Percentiles rank a stretch among this genome's conserved stretches.
phyloP scores from a whole-genome alignment of 2,329 filamentous ascomycete genomes.

The Biscogniauxia mediterranea region DNA sequence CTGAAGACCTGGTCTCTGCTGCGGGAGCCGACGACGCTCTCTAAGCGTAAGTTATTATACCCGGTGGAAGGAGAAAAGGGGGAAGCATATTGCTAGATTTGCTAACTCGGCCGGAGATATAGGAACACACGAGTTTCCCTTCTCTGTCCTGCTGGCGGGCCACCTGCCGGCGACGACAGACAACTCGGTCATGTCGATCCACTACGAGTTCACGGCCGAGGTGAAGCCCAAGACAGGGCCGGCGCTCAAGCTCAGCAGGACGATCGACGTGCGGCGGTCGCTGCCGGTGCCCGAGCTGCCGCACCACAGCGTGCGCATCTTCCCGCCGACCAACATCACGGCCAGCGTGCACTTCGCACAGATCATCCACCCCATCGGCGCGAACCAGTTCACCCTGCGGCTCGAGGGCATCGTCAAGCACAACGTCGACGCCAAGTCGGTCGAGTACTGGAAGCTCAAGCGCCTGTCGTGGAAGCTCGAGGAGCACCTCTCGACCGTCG shows the following conservation, averaged over 20 bases:
- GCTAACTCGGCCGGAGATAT: slow-evolving; percentile 30
- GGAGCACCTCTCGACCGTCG: slow-evolving; percentile 77
- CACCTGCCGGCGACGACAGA: slow-evolving; percentile 83
- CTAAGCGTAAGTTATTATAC: slow-evolving; percentile 45
- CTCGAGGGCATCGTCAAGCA: slow-evolving; percentile 80
- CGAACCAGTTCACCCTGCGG: slow-evolving; percentile 74
- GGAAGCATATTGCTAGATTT: not conserved
- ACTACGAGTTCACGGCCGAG: slow-evolving; percentile 75
- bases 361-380: slow-evolving; percentile 81
- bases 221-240: slow-evolving; percentile 59
- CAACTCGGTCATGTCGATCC: slow-evolving; percentile 67
- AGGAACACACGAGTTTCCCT: slow-evolving; percentile 77
- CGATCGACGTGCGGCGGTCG: slow-evolving; percentile 74
- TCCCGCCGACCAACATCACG: slow-evolving; percentile 92
- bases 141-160: slow-evolving; percentile 82
- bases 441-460: slow-evolving; percentile 81
- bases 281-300: slow-evolving; percentile 72
- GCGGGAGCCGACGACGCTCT: slow-evolving; percentile 50
- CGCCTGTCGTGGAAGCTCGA: slow-evolving; percentile 93
- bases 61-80: slow-evolving; percentile 2
- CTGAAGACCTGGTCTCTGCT: slow-evolving; percentile 80
- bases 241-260: slow-evolving; percentile 61
- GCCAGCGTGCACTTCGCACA: slow-evolving; percentile 79
- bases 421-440: slow-evolving; percentile 67
- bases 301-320: slow-evolving; percentile 88